Conservation (phyloP, 140 eudicot species). For the Cichorium intybus region DNA sequence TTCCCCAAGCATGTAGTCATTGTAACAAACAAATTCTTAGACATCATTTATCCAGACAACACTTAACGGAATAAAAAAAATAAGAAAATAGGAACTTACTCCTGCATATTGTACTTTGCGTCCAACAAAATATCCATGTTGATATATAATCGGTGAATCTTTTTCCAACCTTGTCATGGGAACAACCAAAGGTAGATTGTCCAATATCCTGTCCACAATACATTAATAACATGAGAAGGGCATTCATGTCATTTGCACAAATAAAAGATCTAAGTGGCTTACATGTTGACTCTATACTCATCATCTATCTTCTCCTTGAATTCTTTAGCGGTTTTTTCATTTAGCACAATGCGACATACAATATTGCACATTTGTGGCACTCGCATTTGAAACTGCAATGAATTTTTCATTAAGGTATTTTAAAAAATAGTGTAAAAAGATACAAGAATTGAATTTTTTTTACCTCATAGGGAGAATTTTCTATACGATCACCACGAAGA, state of each 20-base stretch:
- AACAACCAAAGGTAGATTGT: conserved; percentile 69
- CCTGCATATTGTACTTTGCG: conserved; percentile 51
- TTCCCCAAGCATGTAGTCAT: no score
- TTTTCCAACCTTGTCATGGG: conserved; percentile 42
- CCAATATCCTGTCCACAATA: conserved; percentile 53
- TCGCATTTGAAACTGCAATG: conserved; percentile 62
- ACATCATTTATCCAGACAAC: no score
- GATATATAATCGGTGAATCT: conserved; percentile 38
- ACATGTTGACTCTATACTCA: conserved; percentile 77
- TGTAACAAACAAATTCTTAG: no score
- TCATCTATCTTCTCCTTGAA: conserved; percentile 72
- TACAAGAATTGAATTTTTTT: background rate
- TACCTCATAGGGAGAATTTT: conserved; percentile 72
- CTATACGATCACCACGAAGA: conserved; percentile 83
- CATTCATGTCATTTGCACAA: background rate
- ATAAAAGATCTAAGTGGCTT: conserved; percentile 1
- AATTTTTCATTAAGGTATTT: conserved; percentile 9
- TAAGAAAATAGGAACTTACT: background rate
- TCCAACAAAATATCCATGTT: conserved; percentile 59
- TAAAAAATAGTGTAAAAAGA: background rate
- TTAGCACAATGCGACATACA: conserved; percentile 49
- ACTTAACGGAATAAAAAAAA: no score
- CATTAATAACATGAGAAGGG: background rate
- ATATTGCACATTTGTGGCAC: conserved; percentile 69
- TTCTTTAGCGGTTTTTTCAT: conserved; percentile 56